Percentiles rank a stretch among this genome's conserved stretches.
Conservation (phyloP, 2,329 filamentous ascomycete species). For the Torrubiellomyces zombiae region DNA sequence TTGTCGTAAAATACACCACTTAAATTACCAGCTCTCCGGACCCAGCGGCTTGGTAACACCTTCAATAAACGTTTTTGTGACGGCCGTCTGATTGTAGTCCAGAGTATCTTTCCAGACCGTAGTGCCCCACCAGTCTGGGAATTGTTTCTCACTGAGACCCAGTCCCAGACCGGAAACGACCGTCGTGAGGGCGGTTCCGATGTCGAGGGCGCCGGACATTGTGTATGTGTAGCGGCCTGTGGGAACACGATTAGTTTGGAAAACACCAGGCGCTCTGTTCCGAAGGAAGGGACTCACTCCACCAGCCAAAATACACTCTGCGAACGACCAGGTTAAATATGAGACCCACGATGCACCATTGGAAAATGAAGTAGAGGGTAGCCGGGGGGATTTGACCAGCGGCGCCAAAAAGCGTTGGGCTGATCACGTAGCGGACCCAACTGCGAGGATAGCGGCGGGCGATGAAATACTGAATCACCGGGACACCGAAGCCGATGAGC, state of each 20-base stretch:
- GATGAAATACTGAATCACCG: conserved; percentile 29
- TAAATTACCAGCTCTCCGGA: conserved; percentile 12
- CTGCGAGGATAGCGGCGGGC: conserved; percentile 29
- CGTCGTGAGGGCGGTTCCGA: conserved; percentile 40
- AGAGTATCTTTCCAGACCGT: conserved; percentile 13
- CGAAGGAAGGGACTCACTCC: conserved; percentile 21
- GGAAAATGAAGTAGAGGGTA: conserved; percentile 36
- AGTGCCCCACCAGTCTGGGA: conserved; percentile 34
- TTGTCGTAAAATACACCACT: no score
- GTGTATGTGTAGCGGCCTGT: conserved; percentile 36
- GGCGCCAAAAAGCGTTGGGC: conserved; percentile 35
- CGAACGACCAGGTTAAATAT: conserved; percentile 38
- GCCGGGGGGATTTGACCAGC: conserved; percentile 34
- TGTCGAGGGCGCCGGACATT: conserved; percentile 39
- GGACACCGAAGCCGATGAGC: conserved; percentile 32
- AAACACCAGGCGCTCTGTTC: no score
- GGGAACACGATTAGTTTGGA: conserved; percentile 1
- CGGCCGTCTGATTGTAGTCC: conserved; percentile 11
- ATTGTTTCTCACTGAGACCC: conserved; percentile 23
- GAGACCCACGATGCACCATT: conserved; percentile 37
- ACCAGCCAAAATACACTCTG: conserved; percentile 35
- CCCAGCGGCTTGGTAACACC: conserved; percentile 13
- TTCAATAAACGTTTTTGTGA: conserved; percentile 11
- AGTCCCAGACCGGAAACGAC: conserved; percentile 32
- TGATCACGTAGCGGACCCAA: conserved; percentile 30